Evolutionary conservation across 2,329 filamentous ascomycete species (phyloP).

Genomic region (Pseudogymnoascus verrucosus): DNA sequence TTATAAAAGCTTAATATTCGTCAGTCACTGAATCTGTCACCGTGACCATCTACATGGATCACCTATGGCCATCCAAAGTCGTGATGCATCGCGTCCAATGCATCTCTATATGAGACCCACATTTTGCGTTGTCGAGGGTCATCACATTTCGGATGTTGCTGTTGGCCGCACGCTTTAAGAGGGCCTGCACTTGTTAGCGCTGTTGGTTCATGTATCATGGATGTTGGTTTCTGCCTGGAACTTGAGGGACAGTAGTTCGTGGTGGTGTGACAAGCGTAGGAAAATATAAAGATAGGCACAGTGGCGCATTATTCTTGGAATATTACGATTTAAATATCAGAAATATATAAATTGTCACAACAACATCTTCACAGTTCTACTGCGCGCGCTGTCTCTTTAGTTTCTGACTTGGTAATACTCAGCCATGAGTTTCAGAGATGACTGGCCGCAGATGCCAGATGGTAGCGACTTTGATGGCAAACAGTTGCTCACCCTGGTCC

Average conservation of each 20-base stretch:
- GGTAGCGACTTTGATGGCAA: slow-evolving; percentile 14
- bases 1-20: not conserved
- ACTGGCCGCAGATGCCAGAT: not conserved
- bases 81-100: not conserved
- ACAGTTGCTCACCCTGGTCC: slow-evolving; percentile 14
- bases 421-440: not conserved
- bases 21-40: not conserved
- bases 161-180: not conserved
- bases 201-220: not conserved
- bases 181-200: not conserved
- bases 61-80: not conserved
- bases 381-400: not conserved
- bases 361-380: not conserved
- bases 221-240: not conserved
- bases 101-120: not conserved
- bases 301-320: not conserved
- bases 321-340: not conserved
- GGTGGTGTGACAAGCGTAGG: not conserved
- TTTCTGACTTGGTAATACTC: not conserved
- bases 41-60: not conserved
- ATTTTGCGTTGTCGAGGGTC: not conserved
- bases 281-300: not conserved
- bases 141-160: not conserved
- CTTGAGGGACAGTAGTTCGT: not conserved
- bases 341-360: not conserved